Percentiles rank a stretch among this genome's conserved stretches.
Conservation (phyloP, 2,329 filamentous ascomycete genomes). For the Rosellinia necatrix region DNA sequence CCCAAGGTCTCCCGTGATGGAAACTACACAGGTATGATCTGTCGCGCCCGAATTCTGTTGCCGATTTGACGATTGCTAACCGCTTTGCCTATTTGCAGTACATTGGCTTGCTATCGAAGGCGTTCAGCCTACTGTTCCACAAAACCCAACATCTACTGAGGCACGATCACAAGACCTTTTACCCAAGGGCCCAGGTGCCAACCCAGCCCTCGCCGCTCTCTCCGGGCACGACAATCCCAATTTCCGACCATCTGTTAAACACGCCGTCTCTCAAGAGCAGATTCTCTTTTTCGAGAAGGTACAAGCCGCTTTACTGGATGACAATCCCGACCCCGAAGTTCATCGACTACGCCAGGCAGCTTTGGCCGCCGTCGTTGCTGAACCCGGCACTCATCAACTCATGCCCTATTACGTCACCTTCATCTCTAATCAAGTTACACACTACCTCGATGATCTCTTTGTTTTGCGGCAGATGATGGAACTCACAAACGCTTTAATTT, state of each 20-base stretch:
- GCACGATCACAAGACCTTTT: slow-evolving; percentile 82
- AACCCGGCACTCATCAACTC: slow-evolving; percentile 92
- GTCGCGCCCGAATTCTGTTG: background rate
- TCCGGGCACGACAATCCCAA: slow-evolving; percentile 81
- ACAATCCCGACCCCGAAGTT: slow-evolving; percentile 79
- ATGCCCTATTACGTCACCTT: slow-evolving; percentile 97
- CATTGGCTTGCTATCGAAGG: slow-evolving; percentile 98
- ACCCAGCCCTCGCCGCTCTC: slow-evolving; percentile 80
- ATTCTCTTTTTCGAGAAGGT: slow-evolving; percentile 98
- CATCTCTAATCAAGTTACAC: slow-evolving; percentile 93
- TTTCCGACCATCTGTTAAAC: slow-evolving; percentile 91
- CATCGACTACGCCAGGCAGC: slow-evolving; percentile 78
- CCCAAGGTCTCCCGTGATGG: slow-evolving; percentile 94
- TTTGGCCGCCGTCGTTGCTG: slow-evolving; percentile 80
- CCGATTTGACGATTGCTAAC: slow-evolving; percentile 11
- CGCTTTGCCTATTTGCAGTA: slow-evolving; percentile 54
- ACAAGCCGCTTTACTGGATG: slow-evolving; percentile 84
- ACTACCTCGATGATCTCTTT: slow-evolving; percentile 88
- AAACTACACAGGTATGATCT: slow-evolving; percentile 76
- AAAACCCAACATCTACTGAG: slow-evolving; percentile 89
- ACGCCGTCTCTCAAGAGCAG: slow-evolving; percentile 93
- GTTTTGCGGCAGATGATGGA: slow-evolving; percentile 91
- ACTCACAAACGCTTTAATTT: slow-evolving; percentile 80
- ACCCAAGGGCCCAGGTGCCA: slow-evolving; percentile 87
- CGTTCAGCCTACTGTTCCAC: slow-evolving; percentile 93